phyloP scores from a whole-genome alignment of 805 yeast species.

The Ogataea zsoltii region DNA sequence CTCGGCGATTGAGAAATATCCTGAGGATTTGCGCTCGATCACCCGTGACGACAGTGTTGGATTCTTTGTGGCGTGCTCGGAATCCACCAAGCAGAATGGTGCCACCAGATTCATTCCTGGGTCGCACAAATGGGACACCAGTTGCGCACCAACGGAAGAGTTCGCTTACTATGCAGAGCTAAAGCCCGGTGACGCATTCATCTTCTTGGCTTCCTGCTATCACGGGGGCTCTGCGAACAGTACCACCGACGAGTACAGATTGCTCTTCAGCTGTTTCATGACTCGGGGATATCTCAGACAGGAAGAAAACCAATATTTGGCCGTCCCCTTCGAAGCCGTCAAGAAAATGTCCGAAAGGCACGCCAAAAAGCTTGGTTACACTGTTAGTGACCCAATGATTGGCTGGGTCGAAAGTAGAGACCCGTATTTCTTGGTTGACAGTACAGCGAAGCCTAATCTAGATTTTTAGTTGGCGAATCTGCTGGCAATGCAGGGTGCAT shows the following conservation, averaged over 20 bases:
- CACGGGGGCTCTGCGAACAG: constrained; percentile 35
- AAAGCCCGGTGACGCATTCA: constrained; percentile 33
- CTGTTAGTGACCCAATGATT: constrained; percentile 18
- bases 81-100: constrained; percentile 29
- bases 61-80: constrained; percentile 21
- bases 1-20: constrained; percentile 16
- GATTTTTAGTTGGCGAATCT: constrained; percentile 4
- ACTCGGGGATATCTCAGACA: constrained; percentile 32
- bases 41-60: constrained; percentile 29
- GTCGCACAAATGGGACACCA: constrained; percentile 37
- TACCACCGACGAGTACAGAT: constrained; percentile 28
- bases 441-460: constrained; percentile 7
- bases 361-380: constrained; percentile 20
- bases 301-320: constrained; percentile 32
- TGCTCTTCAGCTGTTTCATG: constrained; percentile 31
- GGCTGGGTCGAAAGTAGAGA: constrained; percentile 19
- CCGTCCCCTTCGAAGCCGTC: constrained; percentile 26
- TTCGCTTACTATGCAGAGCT: constrained; percentile 28
- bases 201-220: constrained; percentile 33
- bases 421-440: constrained; percentile 13
- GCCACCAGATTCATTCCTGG: constrained; percentile 37
- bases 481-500: too few relatives aligned
- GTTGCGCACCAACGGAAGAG: constrained; percentile 26
- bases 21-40: constrained; percentile 12
- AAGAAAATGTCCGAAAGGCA: constrained; percentile 18